These are phyloP conservation scores for Pilatotrama ljubarskyi DNA, from an alignment of 768 basidiomycete genomes.

Conservation along the genomic window DNA sequence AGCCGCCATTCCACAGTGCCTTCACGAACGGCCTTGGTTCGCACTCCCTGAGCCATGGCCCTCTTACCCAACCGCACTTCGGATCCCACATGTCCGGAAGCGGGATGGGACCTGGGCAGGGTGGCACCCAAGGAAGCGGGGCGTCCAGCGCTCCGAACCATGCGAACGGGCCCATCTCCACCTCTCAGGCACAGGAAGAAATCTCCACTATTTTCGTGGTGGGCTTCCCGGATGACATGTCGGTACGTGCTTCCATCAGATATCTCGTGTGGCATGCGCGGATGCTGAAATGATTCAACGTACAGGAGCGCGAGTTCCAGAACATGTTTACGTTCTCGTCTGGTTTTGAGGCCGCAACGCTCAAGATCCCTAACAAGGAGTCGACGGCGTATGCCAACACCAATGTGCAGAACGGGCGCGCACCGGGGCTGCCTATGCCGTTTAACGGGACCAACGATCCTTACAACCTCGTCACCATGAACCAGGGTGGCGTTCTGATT, in stretches of 20 bases:
- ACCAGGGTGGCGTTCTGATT: slow-evolving; percentile 81
- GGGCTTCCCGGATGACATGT: slow-evolving; percentile 99
- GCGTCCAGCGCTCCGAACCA: slow-evolving; percentile 24
- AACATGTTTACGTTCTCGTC: slow-evolving; percentile 98
- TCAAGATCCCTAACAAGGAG: slow-evolving; percentile 96
- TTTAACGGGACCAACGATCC: slow-evolving; percentile 68
- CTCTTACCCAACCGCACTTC: slow-evolving; percentile 68
- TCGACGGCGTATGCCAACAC: slow-evolving; percentile 66
- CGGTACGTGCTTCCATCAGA: slow-evolving; percentile 46
- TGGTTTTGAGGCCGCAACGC: slow-evolving; percentile 95
- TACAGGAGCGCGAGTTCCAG: slow-evolving; percentile 96
- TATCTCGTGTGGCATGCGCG: slow-evolving; percentile 19
- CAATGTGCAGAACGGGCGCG: slow-evolving; percentile 22
- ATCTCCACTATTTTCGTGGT: slow-evolving; percentile 98
- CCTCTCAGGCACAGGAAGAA: slow-evolving; percentile 58
- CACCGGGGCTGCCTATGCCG: slow-evolving; percentile 21
- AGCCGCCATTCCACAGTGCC: slow-evolving; percentile 32
- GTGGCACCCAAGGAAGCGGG: slow-evolving; percentile 18
- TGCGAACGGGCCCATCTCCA: slow-evolving; percentile 31
- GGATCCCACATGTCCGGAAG: slow-evolving; percentile 62
- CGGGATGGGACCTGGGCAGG: slow-evolving; percentile 32
- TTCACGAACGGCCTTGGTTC: slow-evolving; percentile 39
- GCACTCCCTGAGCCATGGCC: slow-evolving; percentile 34
- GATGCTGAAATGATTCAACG: slow-evolving; percentile 16
- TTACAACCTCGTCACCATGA: slow-evolving; percentile 80